Percentiles rank a stretch among this genome's conserved stretches.
Conservation (phyloP, 2,329 filamentous ascomycete genomes). For the Stemphylium lycopersici region DNA sequence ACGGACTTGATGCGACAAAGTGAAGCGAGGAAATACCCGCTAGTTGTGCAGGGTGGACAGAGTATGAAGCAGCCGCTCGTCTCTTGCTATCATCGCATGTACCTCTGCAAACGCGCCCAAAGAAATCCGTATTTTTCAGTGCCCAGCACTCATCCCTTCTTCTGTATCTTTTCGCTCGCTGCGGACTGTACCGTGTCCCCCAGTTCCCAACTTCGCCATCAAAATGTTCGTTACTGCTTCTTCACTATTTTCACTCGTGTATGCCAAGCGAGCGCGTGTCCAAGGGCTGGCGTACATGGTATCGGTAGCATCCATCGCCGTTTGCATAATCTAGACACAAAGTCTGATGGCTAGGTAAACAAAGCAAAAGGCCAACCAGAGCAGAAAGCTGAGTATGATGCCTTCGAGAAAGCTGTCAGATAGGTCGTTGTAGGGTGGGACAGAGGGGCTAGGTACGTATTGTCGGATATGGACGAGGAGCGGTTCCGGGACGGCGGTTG, state of each 20-base stretch:
- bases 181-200: no score
- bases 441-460: neutral
- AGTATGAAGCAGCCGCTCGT: no score
- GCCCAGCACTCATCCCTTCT: no score
- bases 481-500: neutral
- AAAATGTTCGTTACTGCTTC: no score
- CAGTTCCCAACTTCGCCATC: no score
- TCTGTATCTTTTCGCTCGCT: no score
- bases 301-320: neutral
- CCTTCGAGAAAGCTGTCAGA: slow-evolving; percentile 10
- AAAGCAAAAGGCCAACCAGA: slow-evolving; percentile 15
- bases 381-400: slow-evolving; percentile 10
- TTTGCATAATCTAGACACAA: neutral
- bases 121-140: no score
- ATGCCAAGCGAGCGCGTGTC: neutral
- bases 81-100: no score
- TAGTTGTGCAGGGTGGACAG: no score
- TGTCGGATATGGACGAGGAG: neutral
- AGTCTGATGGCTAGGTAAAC: neutral
- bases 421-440: slow-evolving; percentile 1
- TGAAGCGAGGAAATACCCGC: no score
- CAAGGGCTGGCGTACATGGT: neutral
- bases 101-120: no score
- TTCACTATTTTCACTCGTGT: neutral
- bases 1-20: no score